Evolutionary conservation across 441 rosid genomes (phyloP).

Genomic region (Adansonia gregorii): DNA sequence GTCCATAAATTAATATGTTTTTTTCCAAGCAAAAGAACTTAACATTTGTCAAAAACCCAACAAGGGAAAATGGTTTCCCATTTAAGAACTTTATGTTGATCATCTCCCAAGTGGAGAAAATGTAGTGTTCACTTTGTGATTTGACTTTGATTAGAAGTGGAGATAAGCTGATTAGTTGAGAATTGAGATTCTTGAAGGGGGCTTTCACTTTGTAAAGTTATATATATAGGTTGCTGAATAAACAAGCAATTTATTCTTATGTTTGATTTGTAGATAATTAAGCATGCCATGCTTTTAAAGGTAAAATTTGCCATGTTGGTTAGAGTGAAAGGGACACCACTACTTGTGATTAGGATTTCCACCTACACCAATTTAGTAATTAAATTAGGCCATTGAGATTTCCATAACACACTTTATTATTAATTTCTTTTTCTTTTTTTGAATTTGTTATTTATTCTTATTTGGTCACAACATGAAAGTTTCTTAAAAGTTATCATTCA

Average conservation of each 20-base stretch:
- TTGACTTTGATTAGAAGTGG: conserved; percentile 13
- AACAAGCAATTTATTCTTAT: conserved; percentile 24
- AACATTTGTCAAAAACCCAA: conserved; percentile 11
- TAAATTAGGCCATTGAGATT: neutral
- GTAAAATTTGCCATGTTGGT: neutral
- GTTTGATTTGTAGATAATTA: neutral
- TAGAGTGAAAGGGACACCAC: neutral
- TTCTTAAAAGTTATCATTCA: neutral
- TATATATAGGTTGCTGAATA: conserved; percentile 15
- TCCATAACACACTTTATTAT: neutral
- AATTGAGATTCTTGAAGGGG: neutral
- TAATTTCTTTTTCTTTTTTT: neutral
- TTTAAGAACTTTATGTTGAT: neutral
- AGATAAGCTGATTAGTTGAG: conserved; percentile 1
- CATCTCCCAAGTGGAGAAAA: conserved; percentile 30
- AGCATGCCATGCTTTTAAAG: neutral
- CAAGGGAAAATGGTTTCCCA: neutral
- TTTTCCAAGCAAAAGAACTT: neutral
- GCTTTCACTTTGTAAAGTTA: neutral
- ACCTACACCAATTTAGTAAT: conserved; percentile 6
- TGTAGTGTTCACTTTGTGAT: conserved; percentile 28
- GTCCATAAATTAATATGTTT: neutral
- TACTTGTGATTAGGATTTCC: conserved; percentile 17
- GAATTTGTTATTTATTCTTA: neutral
- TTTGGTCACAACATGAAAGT: neutral